Conservation (phyloP, 805 yeast genomes). For the Ogataea parapolymorpha region DNA sequence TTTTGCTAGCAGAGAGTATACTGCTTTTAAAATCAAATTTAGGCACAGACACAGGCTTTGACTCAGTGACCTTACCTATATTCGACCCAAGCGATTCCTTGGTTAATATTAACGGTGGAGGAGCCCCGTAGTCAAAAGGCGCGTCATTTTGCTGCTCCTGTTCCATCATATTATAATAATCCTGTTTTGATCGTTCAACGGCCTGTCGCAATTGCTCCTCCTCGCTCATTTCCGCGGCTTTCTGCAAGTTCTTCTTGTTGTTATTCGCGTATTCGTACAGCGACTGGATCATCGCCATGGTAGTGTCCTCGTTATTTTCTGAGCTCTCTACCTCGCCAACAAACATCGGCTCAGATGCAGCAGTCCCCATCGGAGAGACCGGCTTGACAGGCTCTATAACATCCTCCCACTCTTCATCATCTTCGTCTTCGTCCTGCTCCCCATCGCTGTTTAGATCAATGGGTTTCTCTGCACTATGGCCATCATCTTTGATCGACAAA, state of each 20-base stretch:
- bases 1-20: conserved; percentile 7
- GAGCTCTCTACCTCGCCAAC: conserved; percentile 5
- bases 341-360: conserved; percentile 20
- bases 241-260: conserved; percentile 21
- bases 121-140: conserved; percentile 5
- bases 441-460: conserved; percentile 33
- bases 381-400: conserved; percentile 31
- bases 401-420: conserved; percentile 68
- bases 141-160: conserved; percentile 16
- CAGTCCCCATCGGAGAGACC: conserved; percentile 19
- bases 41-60: conserved; percentile 11
- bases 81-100: conserved; percentile 18
- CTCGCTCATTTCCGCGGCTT: conserved; percentile 22
- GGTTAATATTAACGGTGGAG: conserved; percentile 23
- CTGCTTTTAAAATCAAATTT: conserved; percentile 14
- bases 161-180: conserved; percentile 32
- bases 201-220: conserved; percentile 39
- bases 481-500: conserved; percentile 52
- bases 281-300: conserved; percentile 30
- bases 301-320: conserved; percentile 17
- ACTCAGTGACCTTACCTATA: conserved; percentile 3
- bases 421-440: conserved; percentile 44
- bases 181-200: conserved; percentile 44
- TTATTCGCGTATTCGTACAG: conserved; percentile 32
- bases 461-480: conserved; percentile 42